Evolutionary conservation across 176 grass and related monocot species (phyloP), one percentile per base, ranked within the genome.

Genomic region (Triticum urartu): DNA sequence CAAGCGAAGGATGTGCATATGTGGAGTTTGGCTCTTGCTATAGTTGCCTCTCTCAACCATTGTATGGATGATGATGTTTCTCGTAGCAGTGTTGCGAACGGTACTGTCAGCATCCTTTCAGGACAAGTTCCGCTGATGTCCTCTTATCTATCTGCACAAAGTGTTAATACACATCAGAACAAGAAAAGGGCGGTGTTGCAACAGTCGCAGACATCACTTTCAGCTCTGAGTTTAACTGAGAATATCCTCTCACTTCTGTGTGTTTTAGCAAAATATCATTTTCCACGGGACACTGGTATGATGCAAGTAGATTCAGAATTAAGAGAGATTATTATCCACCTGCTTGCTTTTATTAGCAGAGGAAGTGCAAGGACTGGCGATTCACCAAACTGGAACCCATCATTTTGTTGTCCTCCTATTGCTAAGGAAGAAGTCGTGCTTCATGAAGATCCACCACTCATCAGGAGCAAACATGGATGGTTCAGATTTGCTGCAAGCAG

Each of bases 261-360:
- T 84, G 84, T 90, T 79, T 86, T 95, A 87, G 92, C 85, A 68
- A 94, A 88, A 86, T 90, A 54, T 87, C 89, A 89, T 77, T 86
- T 88, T 35, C 86, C 79, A 66, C 70, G 73, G 34, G 82, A 90
- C 69, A 91, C 73, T 15, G 84, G 81, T 35, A 89, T 89, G 86
- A 89, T 85, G 68, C 83, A 90, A 83, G 89, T 94, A 42, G 92
- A 92, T 85, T 94, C 97, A 88, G 88, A 92, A 85, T 68, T 94
- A 74, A 90, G 90, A 85, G 90, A 92, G 56, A 91, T 78, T 77
- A 77, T 94, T 73, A 98, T 98, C 77, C 92, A 98, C 86, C 79
- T 98, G 69, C 88, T 98, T 84, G 88, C 97, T 24, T 94, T 94
- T 89, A 91, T 95, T 88, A 98, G 97, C 89, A 95, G 80, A 86